phyloP scores from a whole-genome alignment of 2,329 filamentous ascomycete species.

The Colletotrichum salicis region DNA sequence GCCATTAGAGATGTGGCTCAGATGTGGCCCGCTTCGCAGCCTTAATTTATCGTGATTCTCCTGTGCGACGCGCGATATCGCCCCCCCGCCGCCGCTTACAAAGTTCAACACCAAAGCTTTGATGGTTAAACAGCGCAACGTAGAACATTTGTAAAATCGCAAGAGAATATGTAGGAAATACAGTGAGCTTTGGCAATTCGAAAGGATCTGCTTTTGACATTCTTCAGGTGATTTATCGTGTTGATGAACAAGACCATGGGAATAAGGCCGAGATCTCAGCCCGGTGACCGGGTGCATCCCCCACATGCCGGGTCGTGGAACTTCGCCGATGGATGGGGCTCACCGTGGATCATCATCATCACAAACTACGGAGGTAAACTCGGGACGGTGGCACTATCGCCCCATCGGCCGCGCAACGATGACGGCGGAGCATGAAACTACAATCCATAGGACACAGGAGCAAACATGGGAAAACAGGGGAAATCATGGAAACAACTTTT shows the following conservation, averaged over 20 bases:
- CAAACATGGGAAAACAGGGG: not conserved
- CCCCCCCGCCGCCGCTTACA: not conserved
- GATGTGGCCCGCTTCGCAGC: constrained; percentile 7
- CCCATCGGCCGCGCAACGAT: constrained; percentile 20
- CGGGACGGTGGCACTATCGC: constrained; percentile 13
- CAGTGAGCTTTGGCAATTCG: not conserved
- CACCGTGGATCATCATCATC: constrained; percentile 6
- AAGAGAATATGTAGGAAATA: not conserved
- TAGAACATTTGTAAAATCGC: not conserved
- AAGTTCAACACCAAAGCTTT: not conserved
- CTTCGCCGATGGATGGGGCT: constrained; percentile 18
- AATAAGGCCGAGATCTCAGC: not conserved
- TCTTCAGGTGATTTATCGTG: accelerated
- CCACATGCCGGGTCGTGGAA: constrained; percentile 18
- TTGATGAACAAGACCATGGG: not conserved
- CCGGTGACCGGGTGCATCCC: not conserved
- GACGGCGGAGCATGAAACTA: constrained; percentile 1
- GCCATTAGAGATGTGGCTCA: not conserved
- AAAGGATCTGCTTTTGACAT: not conserved
- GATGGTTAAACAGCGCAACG: not conserved
- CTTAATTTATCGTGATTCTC: constrained; percentile 17
- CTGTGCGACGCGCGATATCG: not conserved
- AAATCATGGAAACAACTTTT: not conserved
- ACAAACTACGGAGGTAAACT: constrained; percentile 9
- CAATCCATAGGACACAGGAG: not conserved